Evolutionary conservation across 129 eudicot genomes (phyloP).

Genomic region (Silybum marianum): DNA sequence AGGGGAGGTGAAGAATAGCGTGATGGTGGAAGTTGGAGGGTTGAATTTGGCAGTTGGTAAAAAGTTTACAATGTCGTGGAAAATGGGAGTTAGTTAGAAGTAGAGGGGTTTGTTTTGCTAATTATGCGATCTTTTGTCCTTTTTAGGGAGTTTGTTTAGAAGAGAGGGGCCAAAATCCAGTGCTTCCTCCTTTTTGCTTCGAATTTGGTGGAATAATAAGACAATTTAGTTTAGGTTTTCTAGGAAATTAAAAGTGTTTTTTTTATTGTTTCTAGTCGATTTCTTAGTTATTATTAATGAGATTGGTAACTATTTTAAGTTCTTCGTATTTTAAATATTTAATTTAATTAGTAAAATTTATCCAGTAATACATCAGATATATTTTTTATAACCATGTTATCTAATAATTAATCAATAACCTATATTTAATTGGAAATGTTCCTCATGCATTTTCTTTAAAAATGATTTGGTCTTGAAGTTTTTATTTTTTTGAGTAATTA

Average conservation of each 20-base stretch:
- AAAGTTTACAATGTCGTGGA: constrained; percentile 84
- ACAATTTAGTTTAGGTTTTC: background rate
- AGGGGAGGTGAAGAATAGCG: constrained; percentile 39
- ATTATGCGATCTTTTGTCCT: background rate
- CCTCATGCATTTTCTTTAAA: too few species aligned
- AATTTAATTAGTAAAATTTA: background rate
- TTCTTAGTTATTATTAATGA: background rate
- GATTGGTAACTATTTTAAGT: background rate
- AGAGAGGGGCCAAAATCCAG: constrained; percentile 17
- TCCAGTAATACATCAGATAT: background rate
- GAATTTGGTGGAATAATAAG: background rate
- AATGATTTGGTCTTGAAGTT: too few species aligned
- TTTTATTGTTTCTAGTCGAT: background rate
- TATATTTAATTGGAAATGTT: too few species aligned
- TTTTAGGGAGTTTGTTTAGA: constrained; percentile 10
- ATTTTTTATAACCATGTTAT: too few species aligned
- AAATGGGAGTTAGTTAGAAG: constrained; percentile 57
- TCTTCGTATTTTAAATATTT: background rate
- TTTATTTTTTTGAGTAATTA: too few species aligned
- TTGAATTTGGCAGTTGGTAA: constrained; percentile 75
- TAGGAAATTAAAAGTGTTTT: background rate
- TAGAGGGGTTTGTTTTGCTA: constrained; percentile 28
- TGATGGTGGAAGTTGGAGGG: constrained; percentile 85
- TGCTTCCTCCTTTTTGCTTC: background rate
- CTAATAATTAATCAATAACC: too few species aligned